Base-by-base conservation (phyloP, 2,329 filamentous ascomycete species). In the Alternaria rosae region DNA sequence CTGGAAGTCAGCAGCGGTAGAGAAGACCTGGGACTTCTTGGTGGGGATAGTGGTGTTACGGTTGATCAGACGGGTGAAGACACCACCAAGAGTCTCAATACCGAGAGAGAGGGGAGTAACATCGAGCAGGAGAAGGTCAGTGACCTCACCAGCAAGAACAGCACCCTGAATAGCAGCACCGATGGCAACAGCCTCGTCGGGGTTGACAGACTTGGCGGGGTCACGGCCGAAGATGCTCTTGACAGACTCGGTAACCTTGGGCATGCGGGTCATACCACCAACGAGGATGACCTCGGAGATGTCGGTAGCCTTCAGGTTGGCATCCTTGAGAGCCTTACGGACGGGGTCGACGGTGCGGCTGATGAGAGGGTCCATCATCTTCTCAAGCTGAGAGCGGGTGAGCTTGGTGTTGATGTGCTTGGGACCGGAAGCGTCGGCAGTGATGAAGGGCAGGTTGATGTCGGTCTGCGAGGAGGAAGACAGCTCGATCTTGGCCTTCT, bases 181-280 rank as follows among this genome's bases (percentile, higher is more conserved):
- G 75, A 97, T 97, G 77, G 94, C 94, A 66, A 98, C 94, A 82
- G 94, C 94, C 88, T 98, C 94, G 73, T 98, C 94, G 63, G 94
- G 94, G 88, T 98, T 98, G 81, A 98, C 94, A 53, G 94, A 96
- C 89, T 97, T 98, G 83, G 94, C 92, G 69, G 94, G 93, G 59
- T 97, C 94, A 80, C 94, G 94, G 71, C 94, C 94, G 82, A 98
- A 98, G 81, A 97, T 94, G 85, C 85, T 89, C 91, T 97, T 97
- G 82, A 97, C 94, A 45, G 93, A 95, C 85, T 97, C 93, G 67
- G 89, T 87, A 71, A 98, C 94, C 91, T 97, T 97, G 81, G 94
- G 94, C 94, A 98, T 98, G 86, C 94, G 94, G 75, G 94, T 97
- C 94, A 97, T 97, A 84, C 94, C 94, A 89, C 94, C 94, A 58